Conservation (phyloP, 257 asterid species). For the Solanum dulcamara region DNA sequence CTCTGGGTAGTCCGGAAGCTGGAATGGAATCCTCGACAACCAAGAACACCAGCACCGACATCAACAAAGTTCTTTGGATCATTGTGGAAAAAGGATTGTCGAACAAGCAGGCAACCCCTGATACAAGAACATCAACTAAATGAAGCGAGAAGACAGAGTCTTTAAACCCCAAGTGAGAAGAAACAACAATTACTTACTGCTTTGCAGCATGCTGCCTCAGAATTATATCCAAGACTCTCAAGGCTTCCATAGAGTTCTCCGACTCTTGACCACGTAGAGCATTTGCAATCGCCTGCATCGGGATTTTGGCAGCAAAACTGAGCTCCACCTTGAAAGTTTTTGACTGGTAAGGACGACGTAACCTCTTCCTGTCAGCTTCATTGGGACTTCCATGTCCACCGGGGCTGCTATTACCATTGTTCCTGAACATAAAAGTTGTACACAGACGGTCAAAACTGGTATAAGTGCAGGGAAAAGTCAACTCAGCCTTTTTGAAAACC, state of each 20-base stretch:
- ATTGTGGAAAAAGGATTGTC: constrained; percentile 75
- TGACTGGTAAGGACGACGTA: constrained; percentile 57
- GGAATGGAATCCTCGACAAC: constrained; percentile 84
- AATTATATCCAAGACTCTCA: constrained; percentile 80
- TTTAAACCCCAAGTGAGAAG: background rate
- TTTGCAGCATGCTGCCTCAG: constrained; percentile 93
- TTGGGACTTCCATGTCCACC: constrained; percentile 39
- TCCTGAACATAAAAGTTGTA: constrained; percentile 27
- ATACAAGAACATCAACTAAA: background rate
- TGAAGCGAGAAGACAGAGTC: background rate
- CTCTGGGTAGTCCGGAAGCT: constrained; percentile 82
- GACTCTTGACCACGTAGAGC: constrained; percentile 88
- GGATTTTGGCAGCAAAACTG: constrained; percentile 76
- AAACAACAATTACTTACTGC: constrained; percentile 40
- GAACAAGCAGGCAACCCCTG: constrained; percentile 87
- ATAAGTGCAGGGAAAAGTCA: background rate
- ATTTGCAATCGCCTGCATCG: constrained; percentile 73
- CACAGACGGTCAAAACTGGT: background rate
- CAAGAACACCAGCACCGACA: constrained; percentile 85
- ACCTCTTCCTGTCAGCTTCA: constrained; percentile 52
- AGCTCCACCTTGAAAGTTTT: constrained; percentile 81
- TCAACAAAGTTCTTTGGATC: constrained; percentile 59
- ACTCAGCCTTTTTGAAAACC: background rate
- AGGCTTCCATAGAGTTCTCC: constrained; percentile 72
- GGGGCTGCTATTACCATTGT: constrained; percentile 65